A percentile compares a stretch with the other conserved stretches of the same genome.
phyloP scores from a whole-genome alignment of 176 grass and related monocot species.

The Oryza punctata region DNA sequence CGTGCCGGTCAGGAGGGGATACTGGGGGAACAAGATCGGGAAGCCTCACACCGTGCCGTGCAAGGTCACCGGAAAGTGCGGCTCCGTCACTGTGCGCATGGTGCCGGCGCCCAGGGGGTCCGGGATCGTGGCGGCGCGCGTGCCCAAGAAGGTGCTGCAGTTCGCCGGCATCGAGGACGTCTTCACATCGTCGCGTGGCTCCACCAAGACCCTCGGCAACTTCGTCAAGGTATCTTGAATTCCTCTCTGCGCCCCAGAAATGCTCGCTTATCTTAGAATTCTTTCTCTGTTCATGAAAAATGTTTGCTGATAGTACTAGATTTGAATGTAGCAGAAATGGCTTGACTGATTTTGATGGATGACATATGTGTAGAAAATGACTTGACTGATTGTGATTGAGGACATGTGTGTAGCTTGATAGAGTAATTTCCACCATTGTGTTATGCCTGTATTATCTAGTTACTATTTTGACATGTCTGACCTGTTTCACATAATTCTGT shows the following conservation, averaged over 20 bases:
- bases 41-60: constrained; percentile 82
- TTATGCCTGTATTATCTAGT: too few species aligned
- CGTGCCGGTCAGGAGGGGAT: constrained; percentile 73
- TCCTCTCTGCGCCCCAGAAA: too few species aligned
- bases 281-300: not conserved
- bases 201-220: constrained; percentile 95
- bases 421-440: too few species aligned
- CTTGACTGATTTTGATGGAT: too few species aligned
- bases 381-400: too few species aligned
- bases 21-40: constrained; percentile 94
- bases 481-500: not conserved
- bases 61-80: constrained; percentile 93
- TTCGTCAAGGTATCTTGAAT: constrained; percentile 70
- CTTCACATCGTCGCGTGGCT: constrained; percentile 82
- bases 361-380: too few species aligned
- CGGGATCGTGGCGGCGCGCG: constrained; percentile 74
- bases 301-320: not conserved
- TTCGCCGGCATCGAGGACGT: constrained; percentile 90
- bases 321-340: too few species aligned
- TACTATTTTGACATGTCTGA: not conserved
- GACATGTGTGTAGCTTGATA: too few species aligned
- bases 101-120: constrained; percentile 82
- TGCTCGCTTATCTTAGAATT: not conserved
- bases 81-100: constrained; percentile 83
- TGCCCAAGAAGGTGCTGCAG: constrained; percentile 92